These are phyloP conservation scores for Wallacemonas sp. DNA, from an alignment of 208 protist species.

Conservation along the genomic window DNA sequence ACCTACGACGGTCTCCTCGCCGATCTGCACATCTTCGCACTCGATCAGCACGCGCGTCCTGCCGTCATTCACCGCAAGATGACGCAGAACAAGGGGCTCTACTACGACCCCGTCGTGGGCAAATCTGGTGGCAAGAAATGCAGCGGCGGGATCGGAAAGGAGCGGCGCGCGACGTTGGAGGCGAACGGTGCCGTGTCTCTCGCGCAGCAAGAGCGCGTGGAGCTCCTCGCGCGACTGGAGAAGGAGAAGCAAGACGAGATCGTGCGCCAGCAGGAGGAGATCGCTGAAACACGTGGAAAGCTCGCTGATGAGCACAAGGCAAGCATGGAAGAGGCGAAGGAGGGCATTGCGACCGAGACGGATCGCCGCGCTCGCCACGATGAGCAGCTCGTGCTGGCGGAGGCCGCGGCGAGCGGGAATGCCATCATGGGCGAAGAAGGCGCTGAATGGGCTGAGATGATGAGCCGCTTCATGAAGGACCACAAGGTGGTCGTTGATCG, in stretches of 20 bases:
- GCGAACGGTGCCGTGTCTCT: constrained; percentile 35
- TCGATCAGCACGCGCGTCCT: constrained; percentile 37
- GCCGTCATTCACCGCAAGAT: constrained; percentile 53
- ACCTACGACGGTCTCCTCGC: constrained; percentile 62
- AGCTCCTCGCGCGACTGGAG: constrained; percentile 33
- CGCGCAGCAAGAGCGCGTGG: constrained; percentile 55
- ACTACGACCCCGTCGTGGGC: constrained; percentile 46
- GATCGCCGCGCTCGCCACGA: constrained; percentile 19
- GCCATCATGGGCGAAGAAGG: constrained; percentile 54
- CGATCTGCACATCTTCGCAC: constrained; percentile 74
- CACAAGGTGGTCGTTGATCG: constrained; percentile 33
- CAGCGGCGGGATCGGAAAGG: constrained; percentile 13
- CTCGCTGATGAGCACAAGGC: constrained; percentile 32
- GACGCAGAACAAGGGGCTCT: constrained; percentile 51
- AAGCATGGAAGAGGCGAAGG: constrained; percentile 41
- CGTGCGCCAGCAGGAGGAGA: constrained; percentile 16
- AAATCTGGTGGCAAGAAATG: constrained; percentile 31
- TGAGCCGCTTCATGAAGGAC: constrained; percentile 33
- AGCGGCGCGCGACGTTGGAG: constrained; percentile 40
- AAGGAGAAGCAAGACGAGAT: constrained; percentile 42
- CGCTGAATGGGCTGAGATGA: constrained; percentile 38
- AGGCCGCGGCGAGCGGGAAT: constrained; percentile 34
- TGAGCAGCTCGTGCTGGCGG: constrained; percentile 36
- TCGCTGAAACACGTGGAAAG: constrained; percentile 41
- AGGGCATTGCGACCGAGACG: constrained; percentile 34